Conservation (phyloP, 768 basidiomycete species). For the Termitomyces sp. region DNA sequence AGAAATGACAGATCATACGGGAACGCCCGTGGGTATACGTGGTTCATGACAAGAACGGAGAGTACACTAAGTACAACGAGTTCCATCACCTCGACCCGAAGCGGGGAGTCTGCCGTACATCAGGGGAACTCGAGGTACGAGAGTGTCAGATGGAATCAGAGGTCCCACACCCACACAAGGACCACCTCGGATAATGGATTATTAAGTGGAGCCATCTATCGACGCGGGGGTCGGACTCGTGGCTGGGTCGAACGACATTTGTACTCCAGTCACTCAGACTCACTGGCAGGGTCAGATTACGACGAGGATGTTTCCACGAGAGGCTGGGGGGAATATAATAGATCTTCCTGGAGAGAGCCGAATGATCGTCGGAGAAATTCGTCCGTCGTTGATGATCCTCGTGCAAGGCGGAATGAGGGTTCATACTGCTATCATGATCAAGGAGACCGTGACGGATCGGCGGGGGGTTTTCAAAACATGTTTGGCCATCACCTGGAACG, state of each 20-base stretch:
- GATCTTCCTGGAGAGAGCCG: no score
- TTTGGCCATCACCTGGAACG: neutral
- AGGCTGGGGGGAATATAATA: neutral
- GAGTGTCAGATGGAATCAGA: neutral
- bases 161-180: neutral
- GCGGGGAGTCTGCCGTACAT: neutral
- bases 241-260: neutral
- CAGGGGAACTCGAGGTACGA: neutral
- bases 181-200: neutral
- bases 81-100: neutral
- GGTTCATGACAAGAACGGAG: neutral
- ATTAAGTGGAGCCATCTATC: neutral
- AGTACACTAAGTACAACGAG: conserved; percentile 3
- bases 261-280: neutral
- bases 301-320: neutral
- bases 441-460: neutral
- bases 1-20: neutral
- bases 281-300: neutral
- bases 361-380: neutral
- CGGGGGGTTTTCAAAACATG: neutral
- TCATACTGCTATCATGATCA: neutral
- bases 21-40: neutral
- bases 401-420: neutral
- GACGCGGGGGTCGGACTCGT: neutral
- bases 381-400: neutral